Conservation (phyloP, 768 basidiomycete genomes). For the Tricholoma sp. region DNA sequence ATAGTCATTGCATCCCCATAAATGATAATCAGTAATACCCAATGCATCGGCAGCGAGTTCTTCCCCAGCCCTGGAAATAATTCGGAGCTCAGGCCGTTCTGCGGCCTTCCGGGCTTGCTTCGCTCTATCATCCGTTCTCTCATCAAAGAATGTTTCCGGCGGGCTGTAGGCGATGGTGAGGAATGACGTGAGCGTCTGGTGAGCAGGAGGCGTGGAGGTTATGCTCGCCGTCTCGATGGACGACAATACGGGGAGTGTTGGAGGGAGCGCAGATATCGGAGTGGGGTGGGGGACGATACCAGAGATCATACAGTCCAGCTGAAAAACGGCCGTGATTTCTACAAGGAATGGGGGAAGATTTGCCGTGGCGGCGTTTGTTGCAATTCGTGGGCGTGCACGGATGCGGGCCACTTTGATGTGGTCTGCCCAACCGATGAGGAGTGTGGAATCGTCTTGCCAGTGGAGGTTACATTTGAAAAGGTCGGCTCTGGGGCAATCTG, state of each 20-base stretch:
- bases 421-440: constrained; percentile 93
- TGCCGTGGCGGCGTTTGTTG: constrained; percentile 36
- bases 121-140: constrained; percentile 65
- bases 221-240: constrained; percentile 11
- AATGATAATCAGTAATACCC: constrained; percentile 68
- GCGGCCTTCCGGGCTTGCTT: constrained; percentile 80
- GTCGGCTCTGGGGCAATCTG: constrained; percentile 85
- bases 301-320: constrained; percentile 92
- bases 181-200: constrained; percentile 56
- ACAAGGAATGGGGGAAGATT: constrained; percentile 60
- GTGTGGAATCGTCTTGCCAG: constrained; percentile 90
- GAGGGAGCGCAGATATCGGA: constrained; percentile 11
- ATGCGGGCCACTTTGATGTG: constrained; percentile 86
- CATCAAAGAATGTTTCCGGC: constrained; percentile 68
- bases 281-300: constrained; percentile 74
- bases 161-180: constrained; percentile 85
- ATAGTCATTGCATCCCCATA: constrained; percentile 93
- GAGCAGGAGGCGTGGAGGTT: constrained; percentile 10
- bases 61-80: constrained; percentile 85
- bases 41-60: constrained; percentile 85
- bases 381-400: constrained; percentile 50
- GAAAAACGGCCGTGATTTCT: constrained; percentile 88
- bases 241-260: constrained; percentile 11
- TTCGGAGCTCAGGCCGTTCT: constrained; percentile 89
- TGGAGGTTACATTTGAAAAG: constrained; percentile 88